phyloP scores from a whole-genome alignment of 768 basidiomycete species.

The Termitomyces sp. region DNA sequence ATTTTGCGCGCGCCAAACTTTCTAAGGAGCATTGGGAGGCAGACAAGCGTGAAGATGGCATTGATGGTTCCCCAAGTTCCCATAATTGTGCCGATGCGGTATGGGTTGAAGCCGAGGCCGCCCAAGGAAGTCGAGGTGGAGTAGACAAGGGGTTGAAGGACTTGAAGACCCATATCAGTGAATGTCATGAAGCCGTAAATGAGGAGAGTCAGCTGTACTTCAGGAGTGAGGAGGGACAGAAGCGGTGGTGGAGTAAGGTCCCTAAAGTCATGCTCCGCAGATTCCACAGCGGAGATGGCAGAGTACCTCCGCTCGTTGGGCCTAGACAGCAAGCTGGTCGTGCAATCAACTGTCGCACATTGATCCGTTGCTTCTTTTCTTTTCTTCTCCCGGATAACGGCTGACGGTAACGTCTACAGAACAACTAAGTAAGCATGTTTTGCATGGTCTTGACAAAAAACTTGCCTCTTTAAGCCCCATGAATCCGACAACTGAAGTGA shows the following conservation, averaged over 20 bases:
- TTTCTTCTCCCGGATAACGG: constrained; percentile 11
- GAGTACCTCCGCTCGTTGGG: constrained; percentile 6
- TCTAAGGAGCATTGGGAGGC: constrained; percentile 46
- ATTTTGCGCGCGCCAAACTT: constrained; percentile 49
- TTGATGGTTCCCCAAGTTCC: constrained; percentile 47
- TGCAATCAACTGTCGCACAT: constrained; percentile 9
- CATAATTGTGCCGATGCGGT: constrained; percentile 55
- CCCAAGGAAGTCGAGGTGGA: constrained; percentile 58
- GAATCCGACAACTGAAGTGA: constrained; percentile 15
- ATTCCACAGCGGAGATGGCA: constrained; percentile 1
- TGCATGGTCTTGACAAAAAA: background rate
- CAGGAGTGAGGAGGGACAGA: constrained; percentile 21
- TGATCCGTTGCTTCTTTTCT: constrained; percentile 1
- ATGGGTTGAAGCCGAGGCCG: constrained; percentile 61
- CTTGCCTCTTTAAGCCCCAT: constrained; percentile 22
- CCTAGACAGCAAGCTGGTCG: constrained; percentile 9
- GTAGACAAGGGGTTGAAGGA: constrained; percentile 36
- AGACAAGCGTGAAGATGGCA: constrained; percentile 45
- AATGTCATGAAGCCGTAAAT: constrained; percentile 32
- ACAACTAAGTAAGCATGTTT: background rate
- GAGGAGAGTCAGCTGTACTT: constrained; percentile 23
- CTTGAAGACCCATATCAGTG: constrained; percentile 28
- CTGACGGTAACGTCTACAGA: constrained; percentile 26
- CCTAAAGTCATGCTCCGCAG: background rate
- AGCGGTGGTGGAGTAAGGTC: constrained; percentile 14